These are phyloP conservation scores for Collybia sp. DNA, from an alignment of 768 basidiomycete genomes.

Conservation along the genomic window DNA sequence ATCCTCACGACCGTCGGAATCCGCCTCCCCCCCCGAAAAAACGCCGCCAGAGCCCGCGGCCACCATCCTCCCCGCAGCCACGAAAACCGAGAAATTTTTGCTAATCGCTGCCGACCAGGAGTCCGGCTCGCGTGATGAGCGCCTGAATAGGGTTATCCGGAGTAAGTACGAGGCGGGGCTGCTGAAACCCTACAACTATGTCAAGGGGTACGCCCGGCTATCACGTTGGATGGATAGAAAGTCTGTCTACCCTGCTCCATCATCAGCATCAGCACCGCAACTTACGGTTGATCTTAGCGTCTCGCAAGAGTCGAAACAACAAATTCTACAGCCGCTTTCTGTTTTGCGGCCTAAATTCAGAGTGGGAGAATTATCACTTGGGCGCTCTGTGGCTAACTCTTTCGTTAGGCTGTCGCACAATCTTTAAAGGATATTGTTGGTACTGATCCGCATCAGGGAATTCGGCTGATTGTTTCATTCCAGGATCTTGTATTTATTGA, in stretches of 20 bases:
- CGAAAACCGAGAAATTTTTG: conserved; percentile 83
- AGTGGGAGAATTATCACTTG: conserved; percentile 31
- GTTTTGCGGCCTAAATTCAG: conserved; percentile 83
- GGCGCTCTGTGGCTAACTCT: conserved; percentile 1
- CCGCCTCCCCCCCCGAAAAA: conserved; percentile 1
- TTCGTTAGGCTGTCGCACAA: conserved; percentile 66
- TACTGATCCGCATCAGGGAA: conserved; percentile 6
- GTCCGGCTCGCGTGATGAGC: conserved; percentile 84
- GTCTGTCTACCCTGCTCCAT: conserved; percentile 32
- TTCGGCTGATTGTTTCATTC: neutral
- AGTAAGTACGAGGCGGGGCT: conserved; percentile 97
- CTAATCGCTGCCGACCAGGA: conserved; percentile 95
- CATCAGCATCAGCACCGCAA: neutral
- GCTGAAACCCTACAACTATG: conserved; percentile 94
- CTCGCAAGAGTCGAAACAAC: conserved; percentile 85
- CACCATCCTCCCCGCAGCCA: conserved; percentile 65
- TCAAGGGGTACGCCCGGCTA: conserved; percentile 89
- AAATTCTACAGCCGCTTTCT: conserved; percentile 86
- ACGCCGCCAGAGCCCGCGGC: conserved; percentile 33
- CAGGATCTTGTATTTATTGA: conserved; percentile 96
- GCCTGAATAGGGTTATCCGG: conserved; percentile 86
- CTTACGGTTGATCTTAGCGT: conserved; percentile 42
- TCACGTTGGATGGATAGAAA: conserved; percentile 95
- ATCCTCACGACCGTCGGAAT: conserved; percentile 6
- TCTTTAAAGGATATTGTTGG: conserved; percentile 77